phyloP scores from a whole-genome alignment of 805 yeast species.

The Huiozyma naganishii region DNA sequence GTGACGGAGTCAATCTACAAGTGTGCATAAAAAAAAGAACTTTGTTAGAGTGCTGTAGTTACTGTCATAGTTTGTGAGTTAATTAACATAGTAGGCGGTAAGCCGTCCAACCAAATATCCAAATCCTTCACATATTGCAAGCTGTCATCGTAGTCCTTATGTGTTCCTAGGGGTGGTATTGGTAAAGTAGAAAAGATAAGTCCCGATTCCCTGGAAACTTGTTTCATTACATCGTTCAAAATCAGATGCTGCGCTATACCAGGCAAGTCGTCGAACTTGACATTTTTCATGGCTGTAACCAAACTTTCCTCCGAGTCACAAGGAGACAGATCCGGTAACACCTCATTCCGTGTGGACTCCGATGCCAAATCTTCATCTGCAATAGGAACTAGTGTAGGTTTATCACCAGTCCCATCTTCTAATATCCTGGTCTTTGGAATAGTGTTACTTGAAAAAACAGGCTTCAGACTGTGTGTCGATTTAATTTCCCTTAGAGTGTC shows the following conservation, averaged over 20 bases:
- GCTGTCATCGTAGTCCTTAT: conserved; percentile 55
- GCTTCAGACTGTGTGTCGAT: conserved; percentile 27
- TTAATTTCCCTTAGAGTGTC: neutral
- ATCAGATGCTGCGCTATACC: conserved; percentile 85
- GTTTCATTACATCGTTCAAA: conserved; percentile 73
- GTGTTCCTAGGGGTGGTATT: conserved; percentile 77
- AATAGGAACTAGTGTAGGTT: conserved; percentile 54
- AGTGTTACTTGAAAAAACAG: conserved; percentile 61
- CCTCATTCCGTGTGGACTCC: conserved; percentile 6
- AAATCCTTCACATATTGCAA: conserved; percentile 65
- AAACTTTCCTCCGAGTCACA: conserved; percentile 26
- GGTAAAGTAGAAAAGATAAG: conserved; percentile 86
- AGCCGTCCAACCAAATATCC: conserved; percentile 67
- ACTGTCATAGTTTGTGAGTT: conserved; percentile 95
- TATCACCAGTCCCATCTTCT: conserved; percentile 58
- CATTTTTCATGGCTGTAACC: conserved; percentile 28
- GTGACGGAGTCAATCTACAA: neutral
- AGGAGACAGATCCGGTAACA: conserved; percentile 23
- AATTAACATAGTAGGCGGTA: conserved; percentile 75
- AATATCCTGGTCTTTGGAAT: conserved; percentile 57
- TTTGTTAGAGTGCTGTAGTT: conserved; percentile 66
- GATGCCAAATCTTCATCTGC: conserved; percentile 15
- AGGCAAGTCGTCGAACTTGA: conserved; percentile 76
- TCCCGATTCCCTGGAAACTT: conserved; percentile 49
- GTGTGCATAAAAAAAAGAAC: neutral